A percentile compares a stretch with the other conserved stretches of the same genome.
Conservation (phyloP, 768 basidiomycete genomes). For the Scleroderma citrinum region DNA sequence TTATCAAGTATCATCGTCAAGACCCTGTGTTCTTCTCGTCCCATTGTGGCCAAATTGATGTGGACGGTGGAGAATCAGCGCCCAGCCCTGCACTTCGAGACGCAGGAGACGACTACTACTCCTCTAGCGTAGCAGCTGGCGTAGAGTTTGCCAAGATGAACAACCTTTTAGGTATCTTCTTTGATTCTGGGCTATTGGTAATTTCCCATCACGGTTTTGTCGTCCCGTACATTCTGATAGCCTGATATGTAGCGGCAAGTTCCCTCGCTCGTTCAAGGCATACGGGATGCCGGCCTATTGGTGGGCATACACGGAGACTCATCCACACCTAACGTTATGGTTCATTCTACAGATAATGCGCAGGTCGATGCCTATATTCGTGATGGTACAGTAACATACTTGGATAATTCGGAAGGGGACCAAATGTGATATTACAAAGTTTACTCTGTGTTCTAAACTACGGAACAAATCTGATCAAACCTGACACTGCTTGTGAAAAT, state of each 20-base stretch:
- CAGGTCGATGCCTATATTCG: constrained; percentile 65
- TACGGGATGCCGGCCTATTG: constrained; percentile 84
- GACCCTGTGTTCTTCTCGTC: constrained; percentile 96
- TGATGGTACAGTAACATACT: constrained; percentile 61
- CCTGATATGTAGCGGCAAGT: constrained; percentile 54
- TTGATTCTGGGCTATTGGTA: constrained; percentile 85
- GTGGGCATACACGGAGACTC: constrained; percentile 75
- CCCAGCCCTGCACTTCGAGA: constrained; percentile 31
- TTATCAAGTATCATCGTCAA: constrained; percentile 29
- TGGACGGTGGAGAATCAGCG: constrained; percentile 32
- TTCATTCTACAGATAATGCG: constrained; percentile 37
- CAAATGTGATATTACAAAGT: constrained; percentile 22
- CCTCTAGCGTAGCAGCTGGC: constrained; percentile 77
- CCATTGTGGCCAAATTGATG: constrained; percentile 64
- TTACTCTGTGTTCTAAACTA: constrained; percentile 22
- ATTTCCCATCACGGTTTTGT: constrained; percentile 6
- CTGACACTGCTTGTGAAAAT: constrained; percentile 12
- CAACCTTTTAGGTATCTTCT: constrained; percentile 87
- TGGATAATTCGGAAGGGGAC: constrained; percentile 54
- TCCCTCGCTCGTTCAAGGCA: constrained; percentile 82
- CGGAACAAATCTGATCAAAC: constrained; percentile 10
- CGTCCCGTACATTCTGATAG: constrained; percentile 11
- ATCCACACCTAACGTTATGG: constrained; percentile 33
- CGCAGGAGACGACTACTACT: constrained; percentile 43
- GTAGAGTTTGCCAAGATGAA: constrained; percentile 92